Evolutionary conservation across 495 filamentous ascomycete species (phyloP).

Genomic region (Penicillium atrosanguineum): DNA sequence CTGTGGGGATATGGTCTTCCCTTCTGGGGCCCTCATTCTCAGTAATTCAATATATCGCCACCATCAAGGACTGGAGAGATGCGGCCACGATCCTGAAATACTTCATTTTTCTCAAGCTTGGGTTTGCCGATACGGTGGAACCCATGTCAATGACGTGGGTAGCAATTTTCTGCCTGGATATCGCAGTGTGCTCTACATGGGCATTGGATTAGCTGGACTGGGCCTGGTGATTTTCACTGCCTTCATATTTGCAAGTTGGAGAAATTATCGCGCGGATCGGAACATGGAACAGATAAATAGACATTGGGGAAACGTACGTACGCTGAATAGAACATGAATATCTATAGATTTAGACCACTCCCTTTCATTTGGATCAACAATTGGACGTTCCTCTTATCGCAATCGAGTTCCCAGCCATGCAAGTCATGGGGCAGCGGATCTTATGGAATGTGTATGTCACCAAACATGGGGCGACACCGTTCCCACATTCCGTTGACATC

Average conservation of each 20-base stretch:
- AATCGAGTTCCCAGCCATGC: background rate
- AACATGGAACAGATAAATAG: background rate
- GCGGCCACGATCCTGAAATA: conserved; percentile 63
- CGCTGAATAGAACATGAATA: background rate
- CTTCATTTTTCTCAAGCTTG: conserved; percentile 56
- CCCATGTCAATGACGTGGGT: conserved; percentile 43
- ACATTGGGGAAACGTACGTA: background rate
- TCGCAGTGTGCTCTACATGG: conserved; percentile 56
- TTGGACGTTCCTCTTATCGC: background rate
- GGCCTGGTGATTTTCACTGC: background rate
- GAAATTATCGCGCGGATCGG: background rate
- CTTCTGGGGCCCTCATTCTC: conserved; percentile 57
- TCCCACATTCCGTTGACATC: conserved; percentile 21
- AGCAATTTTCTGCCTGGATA: conserved; percentile 51
- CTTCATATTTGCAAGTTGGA: background rate
- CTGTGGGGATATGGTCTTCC: conserved; percentile 55
- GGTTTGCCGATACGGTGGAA: conserved; percentile 61
- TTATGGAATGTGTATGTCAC: conserved; percentile 7
- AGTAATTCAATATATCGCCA: conserved; percentile 54
- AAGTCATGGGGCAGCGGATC: conserved; percentile 5
- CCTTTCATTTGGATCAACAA: background rate
- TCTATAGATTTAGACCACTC: background rate
- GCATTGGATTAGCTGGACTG: conserved; percentile 35
- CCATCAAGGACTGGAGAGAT: conserved; percentile 62
- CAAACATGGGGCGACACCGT: background rate